Conservation (phyloP, 1,284 basidiomycete genomes). For the Vanrija pseudolonga region DNA sequence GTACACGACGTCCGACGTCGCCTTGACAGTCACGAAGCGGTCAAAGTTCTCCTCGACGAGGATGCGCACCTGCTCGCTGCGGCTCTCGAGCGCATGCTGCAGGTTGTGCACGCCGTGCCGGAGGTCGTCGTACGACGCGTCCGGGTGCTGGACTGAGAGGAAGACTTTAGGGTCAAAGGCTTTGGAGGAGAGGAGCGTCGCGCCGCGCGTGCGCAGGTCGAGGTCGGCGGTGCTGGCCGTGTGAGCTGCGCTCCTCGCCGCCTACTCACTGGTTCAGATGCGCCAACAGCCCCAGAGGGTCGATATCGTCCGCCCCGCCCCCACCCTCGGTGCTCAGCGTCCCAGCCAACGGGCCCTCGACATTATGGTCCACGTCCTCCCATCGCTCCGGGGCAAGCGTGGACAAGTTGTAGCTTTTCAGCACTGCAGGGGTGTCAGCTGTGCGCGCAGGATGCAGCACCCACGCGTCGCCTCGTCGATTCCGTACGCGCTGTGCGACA, state of each 20-base stretch:
- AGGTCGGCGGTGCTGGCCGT: slow-evolving; percentile 26
- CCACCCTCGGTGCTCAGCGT: slow-evolving; percentile 37
- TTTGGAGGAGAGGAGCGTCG: slow-evolving; percentile 82
- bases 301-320: slow-evolving; percentile 40
- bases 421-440: slow-evolving; percentile 30
- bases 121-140: slow-evolving; percentile 91
- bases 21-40: slow-evolving; percentile 95
- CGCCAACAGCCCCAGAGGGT: slow-evolving; percentile 45
- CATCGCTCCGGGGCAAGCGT: slow-evolving; percentile 42
- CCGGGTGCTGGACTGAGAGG: slow-evolving; percentile 86
- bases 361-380: slow-evolving; percentile 49
- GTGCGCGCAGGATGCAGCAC: background rate
- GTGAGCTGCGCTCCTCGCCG: background rate
- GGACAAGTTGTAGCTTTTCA: slow-evolving; percentile 49
- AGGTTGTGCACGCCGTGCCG: slow-evolving; percentile 68
- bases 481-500: background rate
- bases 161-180: slow-evolving; percentile 94
- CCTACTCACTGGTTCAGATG: slow-evolving; percentile 36
- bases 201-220: slow-evolving; percentile 55
- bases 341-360: slow-evolving; percentile 41
- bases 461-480: background rate
- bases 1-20: slow-evolving; percentile 87
- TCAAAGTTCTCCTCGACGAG: slow-evolving; percentile 98
- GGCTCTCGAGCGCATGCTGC: slow-evolving; percentile 72
- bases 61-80: slow-evolving; percentile 87